Evolutionary conservation across 306 rosid species (phyloP).

Genomic region (Chamaecrista fasciculata): DNA sequence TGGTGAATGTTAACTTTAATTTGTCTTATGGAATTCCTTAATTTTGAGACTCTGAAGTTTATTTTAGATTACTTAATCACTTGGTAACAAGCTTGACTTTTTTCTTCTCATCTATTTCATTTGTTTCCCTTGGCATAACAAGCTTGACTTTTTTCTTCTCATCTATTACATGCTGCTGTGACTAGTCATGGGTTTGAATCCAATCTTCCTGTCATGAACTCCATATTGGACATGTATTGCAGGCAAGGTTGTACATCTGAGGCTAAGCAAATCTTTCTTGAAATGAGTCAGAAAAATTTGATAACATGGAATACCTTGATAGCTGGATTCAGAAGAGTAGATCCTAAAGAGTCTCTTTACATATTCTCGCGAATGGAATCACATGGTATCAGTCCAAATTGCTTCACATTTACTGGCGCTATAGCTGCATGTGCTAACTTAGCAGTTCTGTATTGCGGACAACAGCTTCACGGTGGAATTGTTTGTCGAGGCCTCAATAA

Average conservation of each 20-base stretch:
- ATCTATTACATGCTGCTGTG: conserved; percentile 62
- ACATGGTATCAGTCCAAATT: conserved; percentile 54
- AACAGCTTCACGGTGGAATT: conserved; percentile 69
- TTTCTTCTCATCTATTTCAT: conserved; percentile 69
- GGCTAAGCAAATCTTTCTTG: conserved; percentile 56
- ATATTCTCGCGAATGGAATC: conserved; percentile 61
- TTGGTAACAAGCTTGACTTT: no score
- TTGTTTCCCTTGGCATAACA: no score
- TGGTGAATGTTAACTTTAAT: no score
- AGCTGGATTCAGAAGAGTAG: conserved; percentile 59
- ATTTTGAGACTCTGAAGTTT: no score
- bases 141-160: no score
- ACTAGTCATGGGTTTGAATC: conserved; percentile 55
- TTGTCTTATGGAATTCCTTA: no score
- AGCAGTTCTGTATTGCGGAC: conserved; percentile 60
- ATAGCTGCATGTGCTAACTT: conserved; percentile 66
- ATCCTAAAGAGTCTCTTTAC: conserved; percentile 50
- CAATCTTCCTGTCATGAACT: conserved; percentile 69
- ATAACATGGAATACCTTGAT: conserved; percentile 82
- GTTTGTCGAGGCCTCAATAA: conserved; percentile 49
- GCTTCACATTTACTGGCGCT: conserved; percentile 63
- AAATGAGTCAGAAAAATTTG: conserved; percentile 53
- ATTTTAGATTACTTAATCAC: no score
- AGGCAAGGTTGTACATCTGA: conserved; percentile 52
- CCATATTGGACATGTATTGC: conserved; percentile 78